These are phyloP conservation scores for Puccinia polysora DNA, from an alignment of 1,284 basidiomycete species.

Conservation along the genomic window DNA sequence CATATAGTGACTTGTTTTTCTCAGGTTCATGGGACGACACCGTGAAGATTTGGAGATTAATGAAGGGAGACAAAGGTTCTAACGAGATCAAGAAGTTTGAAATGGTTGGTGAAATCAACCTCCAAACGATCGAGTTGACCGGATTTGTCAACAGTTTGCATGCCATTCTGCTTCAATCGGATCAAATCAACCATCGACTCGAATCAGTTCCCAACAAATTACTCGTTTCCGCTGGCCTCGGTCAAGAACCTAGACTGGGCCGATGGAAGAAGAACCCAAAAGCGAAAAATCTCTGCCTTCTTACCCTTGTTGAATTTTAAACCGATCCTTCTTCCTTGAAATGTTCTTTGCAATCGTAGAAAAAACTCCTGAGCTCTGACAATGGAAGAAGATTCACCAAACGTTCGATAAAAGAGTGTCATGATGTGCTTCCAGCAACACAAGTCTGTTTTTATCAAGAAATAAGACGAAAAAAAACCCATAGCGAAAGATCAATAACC, in stretches of 20 bases:
- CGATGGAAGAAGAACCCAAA: constrained; percentile 77
- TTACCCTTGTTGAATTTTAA: constrained; percentile 20
- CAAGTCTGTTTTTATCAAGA: no score
- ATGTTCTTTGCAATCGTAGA: constrained; percentile 3
- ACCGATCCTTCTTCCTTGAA: not conserved
- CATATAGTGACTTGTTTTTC: constrained; percentile 85
- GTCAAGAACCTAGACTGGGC: constrained; percentile 81
- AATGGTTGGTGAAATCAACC: constrained; percentile 65
- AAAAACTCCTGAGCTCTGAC: no score
- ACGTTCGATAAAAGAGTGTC: no score
- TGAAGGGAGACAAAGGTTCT: constrained; percentile 59
- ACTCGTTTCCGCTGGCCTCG: constrained; percentile 71
- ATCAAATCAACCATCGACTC: constrained; percentile 10
- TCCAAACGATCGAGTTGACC: constrained; percentile 57
- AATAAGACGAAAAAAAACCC: no score
- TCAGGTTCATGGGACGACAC: constrained; percentile 89
- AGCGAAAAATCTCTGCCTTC: constrained; percentile 59
- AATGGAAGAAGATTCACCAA: no score
- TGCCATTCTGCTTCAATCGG: constrained; percentile 58
- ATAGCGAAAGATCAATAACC: no score
- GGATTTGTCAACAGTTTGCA: constrained; percentile 90
- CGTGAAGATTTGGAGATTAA: constrained; percentile 81
- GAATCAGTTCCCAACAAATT: constrained; percentile 50
- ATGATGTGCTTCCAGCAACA: no score
- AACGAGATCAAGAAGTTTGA: constrained; percentile 49